phyloP scores from a whole-genome alignment of 192 early-diverging fungal genomes.

The Backusella morwellensis region DNA sequence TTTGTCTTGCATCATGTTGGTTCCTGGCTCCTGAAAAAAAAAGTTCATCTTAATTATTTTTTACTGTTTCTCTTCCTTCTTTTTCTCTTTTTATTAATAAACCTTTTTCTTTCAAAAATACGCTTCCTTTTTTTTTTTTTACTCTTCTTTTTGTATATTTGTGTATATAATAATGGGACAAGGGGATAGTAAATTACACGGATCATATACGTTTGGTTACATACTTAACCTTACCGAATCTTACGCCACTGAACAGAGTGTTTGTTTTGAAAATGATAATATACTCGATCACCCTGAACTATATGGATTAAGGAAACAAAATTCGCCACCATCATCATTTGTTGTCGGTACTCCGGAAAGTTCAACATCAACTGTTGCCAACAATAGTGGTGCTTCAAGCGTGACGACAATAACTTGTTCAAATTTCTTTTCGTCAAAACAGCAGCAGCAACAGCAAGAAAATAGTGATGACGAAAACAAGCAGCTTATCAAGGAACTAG shows the following conservation, averaged over 20 bases:
- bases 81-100: not conserved
- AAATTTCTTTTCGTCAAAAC: not conserved
- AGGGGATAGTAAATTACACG: not conserved
- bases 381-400: conserved; percentile 2
- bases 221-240: not conserved
- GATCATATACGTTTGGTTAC: conserved; percentile 3
- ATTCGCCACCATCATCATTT: not conserved
- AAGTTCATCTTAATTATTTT: not conserved
- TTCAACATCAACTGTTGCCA: not conserved
- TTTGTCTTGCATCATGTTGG: not conserved
- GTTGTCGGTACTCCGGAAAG: not conserved
- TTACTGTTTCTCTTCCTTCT: not conserved
- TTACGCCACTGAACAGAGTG: not conserved
- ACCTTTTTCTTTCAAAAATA: not conserved
- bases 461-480: not conserved
- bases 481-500: not conserved
- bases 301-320: not conserved
- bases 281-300: not conserved
- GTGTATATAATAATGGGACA: conserved; percentile 9
- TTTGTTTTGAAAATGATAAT: not conserved
- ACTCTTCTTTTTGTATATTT: not conserved
- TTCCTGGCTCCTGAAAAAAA: conserved; percentile 3
- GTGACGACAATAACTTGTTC: not conserved
- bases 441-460: not conserved
- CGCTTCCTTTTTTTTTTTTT: not conserved